phyloP scores from a whole-genome alignment of 495 filamentous ascomycete species.

The Penicillium verhagenii region DNA sequence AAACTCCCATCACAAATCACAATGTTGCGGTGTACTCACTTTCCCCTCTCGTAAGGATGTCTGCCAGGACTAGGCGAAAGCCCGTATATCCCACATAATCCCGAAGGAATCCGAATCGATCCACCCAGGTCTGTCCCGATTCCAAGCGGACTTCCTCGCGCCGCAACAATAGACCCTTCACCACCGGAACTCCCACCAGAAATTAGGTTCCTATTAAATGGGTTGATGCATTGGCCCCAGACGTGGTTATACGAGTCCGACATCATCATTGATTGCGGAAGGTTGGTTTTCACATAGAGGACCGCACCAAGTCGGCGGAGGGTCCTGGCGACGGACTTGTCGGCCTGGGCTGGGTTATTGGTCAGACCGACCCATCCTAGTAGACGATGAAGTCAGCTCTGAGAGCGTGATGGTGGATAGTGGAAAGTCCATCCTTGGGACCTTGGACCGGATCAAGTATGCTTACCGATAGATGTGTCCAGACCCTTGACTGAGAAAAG shows the following conservation, averaged over 20 bases:
- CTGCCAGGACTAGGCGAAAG: slow-evolving; percentile 60
- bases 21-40: slow-evolving; percentile 33
- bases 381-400: too few species aligned
- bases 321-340: slow-evolving; percentile 30
- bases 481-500: slow-evolving; percentile 58
- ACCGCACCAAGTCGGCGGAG: slow-evolving; percentile 47
- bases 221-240: slow-evolving; percentile 54
- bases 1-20: background rate
- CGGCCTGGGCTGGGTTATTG: slow-evolving; percentile 27
- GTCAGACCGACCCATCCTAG: slow-evolving; percentile 42
- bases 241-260: slow-evolving; percentile 47
- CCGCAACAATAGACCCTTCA: slow-evolving; percentile 61
- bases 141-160: slow-evolving; percentile 59
- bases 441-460: too few species aligned
- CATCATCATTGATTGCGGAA: slow-evolving; percentile 62
- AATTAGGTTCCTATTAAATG: slow-evolving; percentile 52
- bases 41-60: slow-evolving; percentile 49
- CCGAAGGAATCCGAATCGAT: slow-evolving; percentile 64
- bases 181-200: slow-evolving; percentile 65
- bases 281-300: slow-evolving; percentile 62
- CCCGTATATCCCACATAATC: slow-evolving; percentile 62
- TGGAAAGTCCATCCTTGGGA: too few species aligned
- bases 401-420: too few species aligned
- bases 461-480: slow-evolving; percentile 45
- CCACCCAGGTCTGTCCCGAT: slow-evolving; percentile 71